Percentiles rank a stretch among this genome's conserved stretches.
phyloP scores from a whole-genome alignment of 768 basidiomycete species.

The Kwoniella europaea region DNA sequence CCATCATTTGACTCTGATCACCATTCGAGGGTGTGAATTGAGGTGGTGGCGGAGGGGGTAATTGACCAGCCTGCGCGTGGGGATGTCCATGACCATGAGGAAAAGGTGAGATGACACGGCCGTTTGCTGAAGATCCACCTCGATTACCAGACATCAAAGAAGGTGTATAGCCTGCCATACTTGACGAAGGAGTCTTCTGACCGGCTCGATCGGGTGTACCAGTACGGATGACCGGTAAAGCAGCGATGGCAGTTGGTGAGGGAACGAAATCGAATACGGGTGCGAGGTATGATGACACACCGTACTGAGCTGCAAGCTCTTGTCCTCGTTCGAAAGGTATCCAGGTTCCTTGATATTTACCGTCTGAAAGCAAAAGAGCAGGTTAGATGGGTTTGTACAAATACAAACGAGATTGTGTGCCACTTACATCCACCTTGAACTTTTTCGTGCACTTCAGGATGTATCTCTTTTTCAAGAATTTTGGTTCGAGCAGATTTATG shows the following conservation, averaged over 20 bases:
- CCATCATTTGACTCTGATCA: constrained; percentile 35
- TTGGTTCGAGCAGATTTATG: constrained; percentile 96
- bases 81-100: constrained; percentile 27
- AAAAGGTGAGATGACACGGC: constrained; percentile 53
- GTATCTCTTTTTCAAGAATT: constrained; percentile 90
- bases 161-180: constrained; percentile 30
- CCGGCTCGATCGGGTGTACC: constrained; percentile 64
- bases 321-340: constrained; percentile 93
- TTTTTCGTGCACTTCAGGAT: constrained; percentile 93
- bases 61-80: constrained; percentile 16
- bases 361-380: constrained; percentile 60
- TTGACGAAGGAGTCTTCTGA: constrained; percentile 43
- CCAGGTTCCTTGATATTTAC: constrained; percentile 99
- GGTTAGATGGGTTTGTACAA: neutral
- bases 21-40: constrained; percentile 39
- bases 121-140: constrained; percentile 8
- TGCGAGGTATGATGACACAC: constrained; percentile 81
- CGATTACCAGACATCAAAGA: constrained; percentile 19
- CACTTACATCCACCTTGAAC: constrained; percentile 84
- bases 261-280: constrained; percentile 95
- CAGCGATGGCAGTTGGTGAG: constrained; percentile 70
- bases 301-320: constrained; percentile 89
- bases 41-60: constrained; percentile 38
- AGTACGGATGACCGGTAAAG: constrained; percentile 66
- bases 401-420: neutral